phyloP scores from a whole-genome alignment of 202 grass and related monocot species.

The Schoenoplectus triqueter region DNA sequence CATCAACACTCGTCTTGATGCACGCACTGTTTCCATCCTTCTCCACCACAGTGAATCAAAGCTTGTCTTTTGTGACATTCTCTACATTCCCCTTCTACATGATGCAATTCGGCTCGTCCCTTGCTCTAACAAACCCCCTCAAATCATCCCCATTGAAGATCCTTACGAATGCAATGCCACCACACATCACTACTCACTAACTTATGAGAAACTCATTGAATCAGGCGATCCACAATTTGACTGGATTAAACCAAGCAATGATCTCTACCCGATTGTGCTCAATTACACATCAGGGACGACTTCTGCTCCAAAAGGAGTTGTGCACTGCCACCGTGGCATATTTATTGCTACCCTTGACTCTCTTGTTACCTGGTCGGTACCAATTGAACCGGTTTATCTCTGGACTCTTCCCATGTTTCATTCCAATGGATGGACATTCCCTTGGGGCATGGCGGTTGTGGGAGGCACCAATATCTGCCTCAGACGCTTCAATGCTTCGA shows the following conservation, averaged over 20 bases:
- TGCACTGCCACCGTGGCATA: constrained; percentile 82
- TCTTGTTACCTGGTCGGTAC: constrained; percentile 59
- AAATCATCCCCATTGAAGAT: constrained; percentile 68
- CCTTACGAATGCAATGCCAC: constrained; percentile 42
- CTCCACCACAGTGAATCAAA: constrained; percentile 67
- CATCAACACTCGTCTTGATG: constrained; percentile 88
- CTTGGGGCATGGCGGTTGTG: constrained; percentile 76
- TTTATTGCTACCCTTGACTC: constrained; percentile 58
- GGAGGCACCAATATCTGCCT: constrained; percentile 85
- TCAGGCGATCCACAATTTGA: constrained; percentile 57
- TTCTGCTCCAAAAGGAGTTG: constrained; percentile 80
- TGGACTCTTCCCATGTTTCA: constrained; percentile 98
- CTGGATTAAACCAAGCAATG: constrained; percentile 67
- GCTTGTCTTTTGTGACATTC: constrained; percentile 66
- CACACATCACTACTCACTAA: constrained; percentile 19
- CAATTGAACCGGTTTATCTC: constrained; percentile 61
- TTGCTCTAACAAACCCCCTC: constrained; percentile 36
- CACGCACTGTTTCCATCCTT: constrained; percentile 68
- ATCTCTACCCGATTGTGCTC: constrained; percentile 81
- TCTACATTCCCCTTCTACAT: constrained; percentile 43
- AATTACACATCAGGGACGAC: constrained; percentile 98
- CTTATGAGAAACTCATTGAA: constrained; percentile 65
- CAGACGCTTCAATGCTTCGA: constrained; percentile 59
- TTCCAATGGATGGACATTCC: constrained; percentile 84
- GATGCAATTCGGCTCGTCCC: constrained; percentile 59